These are phyloP conservation scores for Penicillium lagena DNA, from an alignment of 495 filamentous ascomycete genomes.

Conservation along the genomic window DNA sequence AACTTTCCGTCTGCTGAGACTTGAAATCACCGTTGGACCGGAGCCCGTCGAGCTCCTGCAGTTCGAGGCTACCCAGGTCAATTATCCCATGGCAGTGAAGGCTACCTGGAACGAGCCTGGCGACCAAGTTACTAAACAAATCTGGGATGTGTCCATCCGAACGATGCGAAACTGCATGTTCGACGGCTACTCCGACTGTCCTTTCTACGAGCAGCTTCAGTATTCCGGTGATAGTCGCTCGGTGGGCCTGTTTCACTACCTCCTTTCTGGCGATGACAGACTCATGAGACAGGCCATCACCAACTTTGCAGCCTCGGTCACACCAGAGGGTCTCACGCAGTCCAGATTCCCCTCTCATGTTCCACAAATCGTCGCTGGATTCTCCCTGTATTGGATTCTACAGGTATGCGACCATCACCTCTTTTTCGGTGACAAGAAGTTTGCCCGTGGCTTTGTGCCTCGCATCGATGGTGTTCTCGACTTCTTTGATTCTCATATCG, in stretches of 20 bases:
- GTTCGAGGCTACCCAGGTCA: conserved; percentile 20
- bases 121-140: conserved; percentile 8
- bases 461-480: conserved; percentile 31
- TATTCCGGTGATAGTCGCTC: conserved; percentile 26
- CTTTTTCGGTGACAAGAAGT: conserved; percentile 26
- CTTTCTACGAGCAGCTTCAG: conserved; percentile 37
- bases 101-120: conserved; percentile 14
- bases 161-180: conserved; percentile 35
- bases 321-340: conserved; percentile 24
- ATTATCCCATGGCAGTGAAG: conserved; percentile 27
- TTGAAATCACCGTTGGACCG: conserved; percentile 18
- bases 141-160: conserved; percentile 27
- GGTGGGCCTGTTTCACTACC: conserved; percentile 30
- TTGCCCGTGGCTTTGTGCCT: conserved; percentile 20
- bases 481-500: conserved; percentile 26
- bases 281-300: conserved; percentile 32
- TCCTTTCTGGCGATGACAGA: conserved; percentile 29
- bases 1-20: conserved; percentile 25
- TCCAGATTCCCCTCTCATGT: conserved; percentile 30
- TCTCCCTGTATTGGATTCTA: conserved; percentile 33
- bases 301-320: conserved; percentile 26
- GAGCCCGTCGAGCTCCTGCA: conserved; percentile 10
- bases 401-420: conserved; percentile 28
- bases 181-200: conserved; percentile 33
- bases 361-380: conserved; percentile 27